Evolutionary conservation across 2,329 filamentous ascomycete species (phyloP), one percentile per base, ranked within the genome.

Genomic region (Neonectria coccinea): DNA sequence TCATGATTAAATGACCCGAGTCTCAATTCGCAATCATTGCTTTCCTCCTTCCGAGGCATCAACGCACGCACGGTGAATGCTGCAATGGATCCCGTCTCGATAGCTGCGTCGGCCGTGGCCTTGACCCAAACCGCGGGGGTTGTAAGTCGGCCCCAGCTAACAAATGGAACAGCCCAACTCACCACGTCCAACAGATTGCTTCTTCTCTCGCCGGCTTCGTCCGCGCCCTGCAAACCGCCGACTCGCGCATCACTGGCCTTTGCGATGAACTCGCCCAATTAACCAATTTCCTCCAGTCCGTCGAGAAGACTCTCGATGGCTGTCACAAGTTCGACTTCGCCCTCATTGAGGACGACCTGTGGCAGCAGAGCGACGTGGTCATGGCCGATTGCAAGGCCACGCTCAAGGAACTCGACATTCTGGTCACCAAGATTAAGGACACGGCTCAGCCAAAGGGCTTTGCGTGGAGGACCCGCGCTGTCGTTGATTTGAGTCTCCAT

Each of bases 291-390:
- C 65, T 74, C 12, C 47, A 70, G 18, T 58, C 68, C 20, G 65
- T 75, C 27, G 62, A 68, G n/a, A 57, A 57, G 7, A 63, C 67
- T 2, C 48, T 75, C 22, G 67, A 71, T 18, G 64, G 65, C 31
- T 72, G 68, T 48, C 66, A 62, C 2, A 50, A 64, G 4, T 66
- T 65, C 31, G 71, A 73, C 36, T 57, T 75, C 14, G 65, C 66
- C 1, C 58, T 62, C 9, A 56, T 72, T 7, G 68, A 73, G 14
- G 67, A 68, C 9, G 64, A 67, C 1, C 51, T 75, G 9, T 73
- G 71, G 72, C 67, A 65, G 16, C 70, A 73, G 45, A 73, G 67
- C 48, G 65, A 70, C 10, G 52, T 67, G 12, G 67, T 68, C 3
- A 48, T 75, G 29, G 59, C 14, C 7, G 27, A 39, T 27, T 44